Percentiles rank a stretch among this genome's conserved stretches.
These are phyloP conservation scores for Populus pruinosa DNA, from an alignment of 345 rosid species.

Conservation along the genomic window DNA sequence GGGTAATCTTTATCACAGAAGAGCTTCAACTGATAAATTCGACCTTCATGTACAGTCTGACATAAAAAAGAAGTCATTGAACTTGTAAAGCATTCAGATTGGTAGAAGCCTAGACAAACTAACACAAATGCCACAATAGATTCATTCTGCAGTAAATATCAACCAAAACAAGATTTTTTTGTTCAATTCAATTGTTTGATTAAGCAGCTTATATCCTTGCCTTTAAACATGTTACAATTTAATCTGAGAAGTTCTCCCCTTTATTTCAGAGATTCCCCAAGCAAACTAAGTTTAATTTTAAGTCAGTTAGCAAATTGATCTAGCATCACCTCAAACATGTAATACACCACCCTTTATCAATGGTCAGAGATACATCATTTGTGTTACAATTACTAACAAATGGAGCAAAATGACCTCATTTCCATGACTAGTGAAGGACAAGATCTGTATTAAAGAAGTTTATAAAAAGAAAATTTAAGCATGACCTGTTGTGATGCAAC, in stretches of 20 bases:
- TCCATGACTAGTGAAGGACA: neutral
- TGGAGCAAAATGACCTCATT: neutral
- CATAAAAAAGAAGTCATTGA: neutral
- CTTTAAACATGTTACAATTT: neutral
- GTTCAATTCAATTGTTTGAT: neutral
- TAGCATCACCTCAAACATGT: neutral
- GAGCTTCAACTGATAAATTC: conserved; percentile 94
- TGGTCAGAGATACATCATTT: neutral
- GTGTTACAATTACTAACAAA: neutral
- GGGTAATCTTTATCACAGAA: conserved; percentile 98
- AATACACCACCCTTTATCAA: neutral
- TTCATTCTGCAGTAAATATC: neutral
- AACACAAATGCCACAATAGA: neutral
- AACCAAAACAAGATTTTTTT: neutral
- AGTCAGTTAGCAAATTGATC: neutral
- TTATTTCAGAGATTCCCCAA: neutral
- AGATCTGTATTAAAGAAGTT: neutral
- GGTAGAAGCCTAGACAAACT: neutral
- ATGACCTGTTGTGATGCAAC: neutral
- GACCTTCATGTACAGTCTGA: conserved; percentile 95
- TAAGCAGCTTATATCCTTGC: neutral
- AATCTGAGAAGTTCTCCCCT: neutral
- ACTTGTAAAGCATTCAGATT: neutral
- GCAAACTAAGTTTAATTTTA: neutral
- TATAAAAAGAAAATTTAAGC: neutral